Base-by-base conservation (phyloP, 2,329 filamentous ascomycete genomes). In the Scytalidium lignicola region DNA sequence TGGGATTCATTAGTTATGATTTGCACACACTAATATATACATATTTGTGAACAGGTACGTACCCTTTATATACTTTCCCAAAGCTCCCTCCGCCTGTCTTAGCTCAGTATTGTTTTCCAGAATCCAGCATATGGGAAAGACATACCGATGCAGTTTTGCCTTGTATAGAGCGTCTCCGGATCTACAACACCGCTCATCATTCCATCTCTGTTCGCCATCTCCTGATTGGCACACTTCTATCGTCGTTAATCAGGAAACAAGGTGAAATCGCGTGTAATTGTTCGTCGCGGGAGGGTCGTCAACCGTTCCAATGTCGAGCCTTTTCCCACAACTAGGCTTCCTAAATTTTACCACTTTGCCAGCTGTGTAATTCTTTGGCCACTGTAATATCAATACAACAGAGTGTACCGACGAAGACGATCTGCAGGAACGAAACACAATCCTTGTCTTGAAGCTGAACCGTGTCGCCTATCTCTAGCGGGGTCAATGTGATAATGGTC, bases 61-160 rank as follows among this genome's bases (percentile, higher is more conserved):
- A 91, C 88, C 93, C 93, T 79, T 97, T 97, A 79, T 92, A 99
- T 54, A 99, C 93, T 71, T 95, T 95, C 64, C 93, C 93, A 73
- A 99, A 99, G 70, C 92, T 97, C 53, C 93, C 93, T 60, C 93
- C 93, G 60, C 93, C 92, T 90, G 62, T 50, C 43, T 50, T 49
- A 49, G 56, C n/a, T 62, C 40, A 61, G 65, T 62, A 55, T 41
- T 55, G 41, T 20, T 51, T 43, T 28, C 41, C 21, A 20, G 46
- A 48, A 54, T 50, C 18, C 32, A 26, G 41, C 43, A 26, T 32
- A 45, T 28, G 42, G 23, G 32, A 44, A 41, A 28, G 46, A 47
- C 80, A 60, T 70, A 90, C 86, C 87, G 69, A 93, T 92, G 73
- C 87, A 91, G 65, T 84, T 89, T 69, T 93, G 88, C 71, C 95